These are phyloP conservation scores for Apiotrichum brassicae DNA, from an alignment of 1,284 basidiomycete genomes.

Conservation along the genomic window DNA sequence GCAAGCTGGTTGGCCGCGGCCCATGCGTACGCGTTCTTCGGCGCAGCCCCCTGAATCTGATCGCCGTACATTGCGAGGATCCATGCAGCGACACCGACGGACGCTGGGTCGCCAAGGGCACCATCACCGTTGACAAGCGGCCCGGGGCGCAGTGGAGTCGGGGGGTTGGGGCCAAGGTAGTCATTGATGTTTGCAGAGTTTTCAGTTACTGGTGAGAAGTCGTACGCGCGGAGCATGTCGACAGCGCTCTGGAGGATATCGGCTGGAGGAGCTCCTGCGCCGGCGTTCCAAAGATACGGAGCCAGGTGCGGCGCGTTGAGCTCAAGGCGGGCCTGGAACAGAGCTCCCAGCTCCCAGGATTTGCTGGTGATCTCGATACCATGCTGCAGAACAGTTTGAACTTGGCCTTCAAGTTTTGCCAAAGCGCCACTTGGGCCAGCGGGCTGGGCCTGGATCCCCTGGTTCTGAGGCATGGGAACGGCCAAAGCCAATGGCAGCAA, in stretches of 20 bases:
- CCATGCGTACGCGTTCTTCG: conserved; percentile 26
- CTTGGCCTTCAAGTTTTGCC: background rate
- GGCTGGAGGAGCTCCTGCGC: background rate
- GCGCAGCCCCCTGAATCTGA: background rate
- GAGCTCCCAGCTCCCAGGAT: conserved; percentile 33
- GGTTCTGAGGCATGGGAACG: too few relatives aligned
- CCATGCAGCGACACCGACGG: conserved; percentile 25
- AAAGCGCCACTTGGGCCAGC: too few relatives aligned
- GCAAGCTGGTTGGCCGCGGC: conserved; percentile 30
- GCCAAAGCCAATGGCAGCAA: too few relatives aligned
- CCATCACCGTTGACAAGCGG: conserved; percentile 28
- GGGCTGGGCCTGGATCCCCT: too few relatives aligned
- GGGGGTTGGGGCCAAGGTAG: conserved; percentile 9
- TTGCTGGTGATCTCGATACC: conserved; percentile 20
- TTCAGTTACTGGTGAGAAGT: conserved; percentile 13
- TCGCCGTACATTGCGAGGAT: conserved; percentile 24
- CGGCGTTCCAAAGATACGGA: conserved; percentile 20
- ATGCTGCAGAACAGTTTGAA: conserved; percentile 11
- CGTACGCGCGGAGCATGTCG: conserved; percentile 13
- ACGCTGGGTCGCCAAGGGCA: conserved; percentile 28
- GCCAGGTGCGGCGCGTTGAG: conserved; percentile 24
- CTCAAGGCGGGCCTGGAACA: conserved; percentile 27
- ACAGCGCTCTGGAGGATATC: conserved; percentile 5
- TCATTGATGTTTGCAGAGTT: background rate
- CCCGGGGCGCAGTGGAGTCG: conserved; percentile 9